Evolutionary conservation across 2,329 filamentous ascomycete species (phyloP).

Genomic region (Fusarium liriodendri): DNA sequence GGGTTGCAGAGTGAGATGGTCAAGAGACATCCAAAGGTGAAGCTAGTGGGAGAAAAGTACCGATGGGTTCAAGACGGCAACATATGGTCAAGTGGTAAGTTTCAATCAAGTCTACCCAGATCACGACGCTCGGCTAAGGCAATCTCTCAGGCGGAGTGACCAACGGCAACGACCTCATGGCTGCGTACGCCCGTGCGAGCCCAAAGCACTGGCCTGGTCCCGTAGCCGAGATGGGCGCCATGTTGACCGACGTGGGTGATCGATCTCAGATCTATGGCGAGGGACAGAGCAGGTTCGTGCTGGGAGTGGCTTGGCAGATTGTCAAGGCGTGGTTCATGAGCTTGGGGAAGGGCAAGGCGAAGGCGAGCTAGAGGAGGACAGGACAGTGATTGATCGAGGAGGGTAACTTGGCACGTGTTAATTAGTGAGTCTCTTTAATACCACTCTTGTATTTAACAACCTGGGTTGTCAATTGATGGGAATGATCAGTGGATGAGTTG

Average conservation of each 20-base stretch:
- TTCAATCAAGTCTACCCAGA: neutral
- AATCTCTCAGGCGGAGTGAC: constrained; percentile 60
- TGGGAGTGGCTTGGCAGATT: constrained; percentile 52
- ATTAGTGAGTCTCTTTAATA: neutral
- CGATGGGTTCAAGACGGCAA: constrained; percentile 65
- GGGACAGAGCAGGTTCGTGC: constrained; percentile 47
- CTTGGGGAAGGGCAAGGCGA: constrained; percentile 1
- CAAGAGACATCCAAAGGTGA: constrained; percentile 52
- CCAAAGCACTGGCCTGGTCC: constrained; percentile 56
- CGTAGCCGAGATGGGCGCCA: constrained; percentile 57
- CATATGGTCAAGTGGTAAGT: constrained; percentile 65
- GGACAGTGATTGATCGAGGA: neutral
- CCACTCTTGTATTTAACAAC: neutral
- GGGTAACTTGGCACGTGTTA: neutral
- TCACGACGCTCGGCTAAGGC: neutral
- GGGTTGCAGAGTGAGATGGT: constrained; percentile 54
- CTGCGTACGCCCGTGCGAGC: constrained; percentile 60
- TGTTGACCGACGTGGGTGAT: constrained; percentile 61
- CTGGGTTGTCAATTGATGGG: neutral
- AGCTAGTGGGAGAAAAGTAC: constrained; percentile 58
- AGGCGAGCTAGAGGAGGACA: neutral
- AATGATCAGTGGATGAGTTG: neutral
- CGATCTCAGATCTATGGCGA: constrained; percentile 57
- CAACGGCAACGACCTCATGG: constrained; percentile 67
- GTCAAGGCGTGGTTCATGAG: constrained; percentile 46